phyloP scores from a whole-genome alignment of 2,329 filamentous ascomycete genomes.

The Pestalotiopsis sp. region DNA sequence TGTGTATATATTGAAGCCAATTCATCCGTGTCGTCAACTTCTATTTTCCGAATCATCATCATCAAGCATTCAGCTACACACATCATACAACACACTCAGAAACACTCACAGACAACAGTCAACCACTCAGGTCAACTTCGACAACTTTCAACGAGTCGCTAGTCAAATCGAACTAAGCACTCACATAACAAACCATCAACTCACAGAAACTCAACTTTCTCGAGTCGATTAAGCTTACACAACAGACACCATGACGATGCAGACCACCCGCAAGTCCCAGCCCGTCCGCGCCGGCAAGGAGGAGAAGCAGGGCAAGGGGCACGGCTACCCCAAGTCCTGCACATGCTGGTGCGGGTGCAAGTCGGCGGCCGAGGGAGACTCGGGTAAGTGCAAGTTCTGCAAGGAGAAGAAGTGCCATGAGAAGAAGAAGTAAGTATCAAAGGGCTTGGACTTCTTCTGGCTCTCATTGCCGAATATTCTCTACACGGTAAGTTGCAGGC shows the following conservation, averaged over 20 bases:
- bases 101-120: background rate
- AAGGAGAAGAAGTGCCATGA: constrained; percentile 5
- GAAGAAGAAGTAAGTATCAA: background rate
- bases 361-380: background rate
- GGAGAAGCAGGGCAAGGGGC: background rate
- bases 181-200: background rate
- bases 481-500: no score
- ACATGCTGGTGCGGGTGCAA: constrained; percentile 5
- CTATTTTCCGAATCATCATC: background rate
- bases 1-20: background rate
- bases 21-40: background rate
- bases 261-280: background rate
- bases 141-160: background rate
- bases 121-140: background rate
- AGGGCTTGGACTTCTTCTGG: background rate
- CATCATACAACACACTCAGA: background rate
- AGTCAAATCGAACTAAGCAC: background rate
- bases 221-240: background rate
- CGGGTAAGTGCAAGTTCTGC: constrained; percentile 4
- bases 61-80: background rate
- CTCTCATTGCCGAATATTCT: no score
- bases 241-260: background rate
- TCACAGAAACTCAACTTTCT: background rate
- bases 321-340: constrained; percentile 10
- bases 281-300: background rate